Conservation (phyloP, 352 stramenopile genomes). For the Phytophthora vignae region DNA sequence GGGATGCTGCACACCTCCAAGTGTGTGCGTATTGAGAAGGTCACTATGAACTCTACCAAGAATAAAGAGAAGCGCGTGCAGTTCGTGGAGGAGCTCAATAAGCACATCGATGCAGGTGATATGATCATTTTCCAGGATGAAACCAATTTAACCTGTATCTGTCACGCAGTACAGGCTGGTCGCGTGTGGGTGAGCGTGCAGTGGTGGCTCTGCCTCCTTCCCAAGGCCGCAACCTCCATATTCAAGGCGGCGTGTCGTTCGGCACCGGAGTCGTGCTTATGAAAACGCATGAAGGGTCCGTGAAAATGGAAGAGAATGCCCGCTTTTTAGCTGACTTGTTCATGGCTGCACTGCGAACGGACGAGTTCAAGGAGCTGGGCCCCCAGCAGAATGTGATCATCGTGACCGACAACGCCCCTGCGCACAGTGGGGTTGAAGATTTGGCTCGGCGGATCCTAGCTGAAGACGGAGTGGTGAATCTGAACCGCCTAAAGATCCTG, state of each 20-base stretch:
- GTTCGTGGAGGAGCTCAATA: background rate
- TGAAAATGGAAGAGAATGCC: conserved; percentile 6
- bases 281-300: background rate
- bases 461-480: too few species aligned
- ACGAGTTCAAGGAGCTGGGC: background rate
- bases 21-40: background rate
- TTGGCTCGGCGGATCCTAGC: too few species aligned
- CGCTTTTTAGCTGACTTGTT: conserved; percentile 6
- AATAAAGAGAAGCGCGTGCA: background rate
- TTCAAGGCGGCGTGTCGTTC: background rate
- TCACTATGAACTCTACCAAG: background rate
- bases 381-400: too few species aligned
- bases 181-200: background rate
- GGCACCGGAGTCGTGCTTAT: background rate
- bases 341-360: background rate
- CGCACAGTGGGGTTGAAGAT: too few species aligned
- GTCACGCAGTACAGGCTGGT: background rate
- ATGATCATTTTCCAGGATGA: background rate
- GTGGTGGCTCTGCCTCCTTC: background rate
- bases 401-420: too few species aligned
- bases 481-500: too few species aligned
- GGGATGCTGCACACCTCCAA: background rate
- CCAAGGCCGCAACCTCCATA: background rate
- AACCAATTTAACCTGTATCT: background rate
- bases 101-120: background rate